Evolutionary conservation across 129 eudicot species (phyloP), one percentile per base, ranked within the genome.

Genomic region (Chrysanthemum seticuspe): DNA sequence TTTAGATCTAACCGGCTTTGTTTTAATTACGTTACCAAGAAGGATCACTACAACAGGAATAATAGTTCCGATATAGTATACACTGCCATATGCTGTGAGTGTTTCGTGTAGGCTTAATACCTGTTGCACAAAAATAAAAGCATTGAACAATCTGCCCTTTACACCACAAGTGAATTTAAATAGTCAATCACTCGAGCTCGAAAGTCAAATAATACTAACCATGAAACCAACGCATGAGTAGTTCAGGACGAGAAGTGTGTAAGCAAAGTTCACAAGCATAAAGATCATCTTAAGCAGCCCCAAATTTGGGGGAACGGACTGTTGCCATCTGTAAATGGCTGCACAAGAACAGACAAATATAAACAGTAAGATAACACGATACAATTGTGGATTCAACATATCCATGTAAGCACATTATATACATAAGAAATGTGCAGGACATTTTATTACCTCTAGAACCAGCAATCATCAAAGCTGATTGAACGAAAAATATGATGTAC

Each of bases 291-390:
- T 81, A 29, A 90, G 55, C 15, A 71, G 14, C 19, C 79, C 80
- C 72, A 75, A 65, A 65, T 65, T 60, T 23, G 71, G 65, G 19
- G 89, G 76, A 45, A 81, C 62, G 15, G 86, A 87, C 77, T 86
- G 98, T 72, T 93, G 96, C 98, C 98, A 93, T 81, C 91, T 85
- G 77, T 87, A 93, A 70, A 93, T 75, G 65, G 80, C 96, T 93
- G 97, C 64, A 52, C 21, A 68, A 5, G 25, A 23, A 23, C 25
- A 18, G 29, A 60, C 62, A 73, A 76, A 14, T 13, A 53, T n/a
- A 74, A 14, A 77, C 47, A 27, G 11, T 29, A 31, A 10, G 8
- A 6, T 36, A 36, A 36, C 44, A 36, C 8, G 44, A 36, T 5
- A 36, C 44, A 36, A 36, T 36, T 36, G 44, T 36, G 44, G 5